These are phyloP conservation scores for Pholiota molesta DNA, from an alignment of 768 basidiomycete species.

Conservation along the genomic window DNA sequence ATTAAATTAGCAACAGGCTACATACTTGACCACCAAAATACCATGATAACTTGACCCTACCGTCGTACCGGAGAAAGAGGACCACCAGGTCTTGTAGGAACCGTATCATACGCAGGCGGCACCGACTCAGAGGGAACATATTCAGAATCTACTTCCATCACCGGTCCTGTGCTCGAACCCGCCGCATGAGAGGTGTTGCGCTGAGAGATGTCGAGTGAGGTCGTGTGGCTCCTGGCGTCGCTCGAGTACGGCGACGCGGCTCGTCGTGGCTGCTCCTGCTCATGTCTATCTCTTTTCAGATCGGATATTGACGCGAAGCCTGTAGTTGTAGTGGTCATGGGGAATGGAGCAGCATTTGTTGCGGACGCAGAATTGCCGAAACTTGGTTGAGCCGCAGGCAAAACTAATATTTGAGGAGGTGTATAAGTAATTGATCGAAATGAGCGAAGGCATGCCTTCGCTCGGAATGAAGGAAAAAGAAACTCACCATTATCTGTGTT, in stretches of 20 bases:
- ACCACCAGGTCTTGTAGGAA: background rate
- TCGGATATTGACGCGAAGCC: background rate
- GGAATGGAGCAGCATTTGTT: background rate
- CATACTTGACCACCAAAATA: too few species aligned
- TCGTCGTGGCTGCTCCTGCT: background rate
- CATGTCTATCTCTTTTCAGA: background rate
- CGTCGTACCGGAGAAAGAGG: background rate
- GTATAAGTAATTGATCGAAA: background rate
- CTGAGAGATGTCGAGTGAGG: background rate
- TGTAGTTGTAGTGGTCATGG: background rate
- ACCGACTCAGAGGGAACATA: background rate
- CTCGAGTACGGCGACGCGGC: background rate
- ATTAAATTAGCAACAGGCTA: too few species aligned
- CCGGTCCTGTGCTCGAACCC: background rate
- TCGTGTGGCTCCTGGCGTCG: background rate
- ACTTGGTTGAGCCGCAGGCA: background rate
- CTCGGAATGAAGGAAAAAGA: background rate
- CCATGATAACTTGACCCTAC: background rate
- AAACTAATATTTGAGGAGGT: background rate
- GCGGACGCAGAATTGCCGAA: background rate
- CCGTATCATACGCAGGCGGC: slow-evolving; percentile 3
- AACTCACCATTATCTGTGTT: background rate
- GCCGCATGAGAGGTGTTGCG: background rate
- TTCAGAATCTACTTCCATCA: background rate
- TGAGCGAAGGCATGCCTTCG: background rate